These are phyloP conservation scores for Massarina eburnea DNA, from an alignment of 2,329 filamentous ascomycete species.

Conservation along the genomic window DNA sequence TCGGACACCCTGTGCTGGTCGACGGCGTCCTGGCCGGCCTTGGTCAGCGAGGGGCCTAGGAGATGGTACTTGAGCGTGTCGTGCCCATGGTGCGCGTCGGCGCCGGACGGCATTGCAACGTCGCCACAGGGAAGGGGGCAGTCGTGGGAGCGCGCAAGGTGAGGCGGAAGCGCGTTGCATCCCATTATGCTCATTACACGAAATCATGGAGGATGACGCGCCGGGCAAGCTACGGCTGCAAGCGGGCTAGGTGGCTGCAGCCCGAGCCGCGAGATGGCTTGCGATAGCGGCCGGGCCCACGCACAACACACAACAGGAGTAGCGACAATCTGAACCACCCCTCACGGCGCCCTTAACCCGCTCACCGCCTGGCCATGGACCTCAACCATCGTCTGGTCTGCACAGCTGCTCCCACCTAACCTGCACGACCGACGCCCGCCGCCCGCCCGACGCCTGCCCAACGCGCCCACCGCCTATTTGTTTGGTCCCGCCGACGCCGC, in stretches of 20 bases:
- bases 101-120: neutral
- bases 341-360: slow-evolving; percentile 9
- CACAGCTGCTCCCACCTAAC: slow-evolving; percentile 10
- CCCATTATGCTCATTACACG: neutral
- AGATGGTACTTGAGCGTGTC: slow-evolving; percentile 84
- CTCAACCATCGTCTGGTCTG: slow-evolving; percentile 6
- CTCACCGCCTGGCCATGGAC: slow-evolving; percentile 21
- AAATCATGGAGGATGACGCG: slow-evolving; percentile 9
- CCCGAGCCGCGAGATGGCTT: slow-evolving; percentile 5
- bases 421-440: slow-evolving; percentile 2
- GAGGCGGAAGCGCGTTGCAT: no score
- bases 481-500: slow-evolving; percentile 10
- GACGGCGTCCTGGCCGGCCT: slow-evolving; percentile 90
- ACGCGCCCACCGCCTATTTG: slow-evolving; percentile 9
- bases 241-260: slow-evolving; percentile 12
- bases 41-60: slow-evolving; percentile 86
- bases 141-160: no score
- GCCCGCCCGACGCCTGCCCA: neutral
- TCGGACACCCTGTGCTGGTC: slow-evolving; percentile 94
- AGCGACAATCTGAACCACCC: neutral
- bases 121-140: neutral
- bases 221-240: slow-evolving; percentile 21
- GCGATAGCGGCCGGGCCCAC: neutral
- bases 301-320: slow-evolving; percentile 14
- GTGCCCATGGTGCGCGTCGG: slow-evolving; percentile 45